Evolutionary conservation across 1,139 yeast genomes (phyloP), one percentile per base, ranked within the genome.

Genomic region (Blastobotrys proliferans): DNA sequence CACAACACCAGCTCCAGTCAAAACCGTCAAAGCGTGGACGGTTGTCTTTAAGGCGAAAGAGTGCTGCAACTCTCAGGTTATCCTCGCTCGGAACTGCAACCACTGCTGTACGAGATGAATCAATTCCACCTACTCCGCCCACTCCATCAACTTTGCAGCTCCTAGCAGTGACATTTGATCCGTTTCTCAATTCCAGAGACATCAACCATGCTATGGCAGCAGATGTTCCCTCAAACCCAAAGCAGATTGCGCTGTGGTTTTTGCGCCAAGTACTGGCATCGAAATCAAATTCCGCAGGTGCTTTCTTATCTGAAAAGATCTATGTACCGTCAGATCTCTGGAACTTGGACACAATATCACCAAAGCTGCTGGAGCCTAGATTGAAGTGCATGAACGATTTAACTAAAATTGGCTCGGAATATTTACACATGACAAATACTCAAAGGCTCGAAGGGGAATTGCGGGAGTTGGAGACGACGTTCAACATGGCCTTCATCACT

Each of bases 311-410:
- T 16, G 43, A 43, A 16, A 45, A 44, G 22, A 37, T 57, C 28
- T 53, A 52, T 34, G 29, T 57, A 14, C 50, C 60, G 2, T 27
- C 40, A 6, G 53, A 47, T n/a, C 31, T 56, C 24, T 54, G 58
- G 57, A 41, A 43, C 9, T 28, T 50, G 21, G 49, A 49, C 10
- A 40, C 44, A 6, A 44, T 53, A 31, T 37, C 45, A 1, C 38
- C 54, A 8, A 45, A 39, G 29, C 41, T 53, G 36, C 40, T 54
- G 25, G 51, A 48, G 24, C 35, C 47, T 13, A 48, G 60, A 6
- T 41, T 55, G 10, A 48, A 50, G 29, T 49, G 55, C 32, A 34
- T 55, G 6, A 47, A 44, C 16, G 51, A 49, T 14, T 45, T 52
- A 26, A 44, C 54, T 9, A 45, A 45, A 21, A 32, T 55, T 4